Base-by-base conservation (phyloP, 2,329 filamentous ascomycete genomes). In the Colletotrichum higginsianum region DNA sequence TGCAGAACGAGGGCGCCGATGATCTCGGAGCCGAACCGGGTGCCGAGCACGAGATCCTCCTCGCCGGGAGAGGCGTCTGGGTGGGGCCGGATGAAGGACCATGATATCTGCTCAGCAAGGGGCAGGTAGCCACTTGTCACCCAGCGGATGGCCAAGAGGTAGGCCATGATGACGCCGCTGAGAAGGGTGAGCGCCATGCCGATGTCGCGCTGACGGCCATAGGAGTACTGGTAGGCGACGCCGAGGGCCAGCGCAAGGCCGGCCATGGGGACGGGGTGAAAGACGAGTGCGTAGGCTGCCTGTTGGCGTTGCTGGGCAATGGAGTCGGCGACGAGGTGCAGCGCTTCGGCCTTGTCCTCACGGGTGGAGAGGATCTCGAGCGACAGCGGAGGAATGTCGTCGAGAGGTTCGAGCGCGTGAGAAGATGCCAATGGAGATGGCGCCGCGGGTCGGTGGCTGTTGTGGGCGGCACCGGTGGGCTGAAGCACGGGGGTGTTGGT, bases 221-320 rank as follows among this genome's bases (percentile, higher is more conserved):
- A 87, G 56, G 85, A 77, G 35, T 88, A 80, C 69, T 85, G 84
- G 77, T 87, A 86, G 38, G 86, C 79, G 56, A 82, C 73, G 13
- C 80, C 84, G 21, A 90, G 80, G 18, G 81, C 76, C 13, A 81
- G 78, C 50, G 82, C 77, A n/a, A 90, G 81, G 9, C 85, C 80
- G 26, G 85, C 82, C 16, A 91, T 78, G 61, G 86, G 84, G 30
- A 88, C 79, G 0, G 89, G 90, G 81, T 94, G 90, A 76, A 88
- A 89, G 73, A 93, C 84, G 70, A 96, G 84, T 73, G 89, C 84
- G 66, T 84, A 83, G 52, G 90, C 89, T 23, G 93, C 90, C 11
- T 87, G 83, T 79, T 94, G 91, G 73, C 92, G 90, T 85, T 96
- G 94, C 82, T 97, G 92, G 46, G 94, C 93, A 61, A 97, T 89